Percentiles rank a stretch among this genome's conserved stretches.
Evolutionary conservation across 78 protist species (phyloP).

Genomic region (Polysphondylium violaceum): DNA sequence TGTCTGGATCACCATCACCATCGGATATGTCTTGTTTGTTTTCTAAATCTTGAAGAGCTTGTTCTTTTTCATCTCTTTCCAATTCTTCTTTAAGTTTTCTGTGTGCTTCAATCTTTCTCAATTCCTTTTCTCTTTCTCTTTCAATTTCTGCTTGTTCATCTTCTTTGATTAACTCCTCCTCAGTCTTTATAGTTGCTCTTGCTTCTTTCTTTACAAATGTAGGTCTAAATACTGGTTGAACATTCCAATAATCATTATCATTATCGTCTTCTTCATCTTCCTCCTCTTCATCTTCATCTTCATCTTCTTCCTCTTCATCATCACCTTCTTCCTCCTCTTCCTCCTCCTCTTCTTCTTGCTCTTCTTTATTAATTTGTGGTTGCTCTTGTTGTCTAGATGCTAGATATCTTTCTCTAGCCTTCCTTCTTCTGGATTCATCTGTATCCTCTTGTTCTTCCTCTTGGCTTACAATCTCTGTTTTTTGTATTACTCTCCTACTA

Average conservation of each 20-base stretch:
- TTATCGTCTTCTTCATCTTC: constrained; percentile 32
- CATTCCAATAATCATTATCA: constrained; percentile 18
- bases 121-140: constrained; percentile 41
- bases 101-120: constrained; percentile 61
- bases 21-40: constrained; percentile 5
- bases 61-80: constrained; percentile 42
- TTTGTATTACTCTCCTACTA: constrained; percentile 34
- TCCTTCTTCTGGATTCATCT: constrained; percentile 79
- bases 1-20: constrained; percentile 38
- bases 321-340: not conserved
- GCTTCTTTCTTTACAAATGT: constrained; percentile 54
- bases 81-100: constrained; percentile 53
- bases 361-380: too few species aligned
- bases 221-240: constrained; percentile 48
- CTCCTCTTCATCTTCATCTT: constrained; percentile 31
- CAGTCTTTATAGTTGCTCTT: constrained; percentile 59
- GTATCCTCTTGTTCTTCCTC: constrained; percentile 46
- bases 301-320: not conserved
- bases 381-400: constrained; percentile 18
- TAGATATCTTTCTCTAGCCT: constrained; percentile 59
- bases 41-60: constrained; percentile 1
- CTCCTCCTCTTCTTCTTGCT: constrained; percentile 30
- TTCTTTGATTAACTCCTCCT: constrained; percentile 27
- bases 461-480: constrained; percentile 24
- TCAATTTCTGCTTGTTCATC: constrained; percentile 12